Evolutionary conservation across 768 basidiomycete genomes (phyloP), one percentile per base, ranked within the genome.

Genomic region (Dendrothele bispora): DNA sequence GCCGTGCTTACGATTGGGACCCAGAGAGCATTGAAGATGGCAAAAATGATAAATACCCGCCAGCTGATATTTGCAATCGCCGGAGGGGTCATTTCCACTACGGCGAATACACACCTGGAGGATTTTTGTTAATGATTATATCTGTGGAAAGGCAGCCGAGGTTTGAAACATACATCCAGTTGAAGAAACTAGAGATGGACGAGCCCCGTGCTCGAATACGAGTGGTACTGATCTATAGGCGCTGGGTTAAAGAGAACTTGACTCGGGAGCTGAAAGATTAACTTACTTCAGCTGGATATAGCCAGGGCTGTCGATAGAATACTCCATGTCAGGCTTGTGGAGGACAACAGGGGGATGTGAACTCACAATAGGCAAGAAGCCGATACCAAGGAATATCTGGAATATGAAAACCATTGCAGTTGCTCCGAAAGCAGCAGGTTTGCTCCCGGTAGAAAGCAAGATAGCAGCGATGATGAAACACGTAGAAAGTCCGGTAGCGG

Each of bases 31-130:
- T 74, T 75, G 55, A 73, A 68, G 14, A 71, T 61, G 8, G 72
- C 72, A 49, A 75, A 76, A 27, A 75, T 70, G 49, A 73, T 69
- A 62, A 72, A 77, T 4, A 74, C 70, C 22, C 66, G 59, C 66
- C 72, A 74, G 36, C 54, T 51, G 41, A 75, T 71, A 57, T 71
- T 71, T n/a, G 63, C 67, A 45, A 75, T 73, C 1, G 71, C 70
- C 2, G 62, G 64, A 7, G 69, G 70, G 7, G 73, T 71, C 59
- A 73, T 73, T 52, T 73, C 61, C 3, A 73, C 70, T 10, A 73
- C 67, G 17, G 65, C 64, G 46, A 71, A 71, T n/a, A 67, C 62
- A 46, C 63, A 65, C 62, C 62, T 64, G 26, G 4, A 43, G 28
- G 20, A 20, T 21, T 5, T 1, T 30, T 6, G 15, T 14, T 7